These are phyloP conservation scores for Tulasnella sp. DNA, from an alignment of 768 basidiomycete genomes.

Conservation along the genomic window DNA sequence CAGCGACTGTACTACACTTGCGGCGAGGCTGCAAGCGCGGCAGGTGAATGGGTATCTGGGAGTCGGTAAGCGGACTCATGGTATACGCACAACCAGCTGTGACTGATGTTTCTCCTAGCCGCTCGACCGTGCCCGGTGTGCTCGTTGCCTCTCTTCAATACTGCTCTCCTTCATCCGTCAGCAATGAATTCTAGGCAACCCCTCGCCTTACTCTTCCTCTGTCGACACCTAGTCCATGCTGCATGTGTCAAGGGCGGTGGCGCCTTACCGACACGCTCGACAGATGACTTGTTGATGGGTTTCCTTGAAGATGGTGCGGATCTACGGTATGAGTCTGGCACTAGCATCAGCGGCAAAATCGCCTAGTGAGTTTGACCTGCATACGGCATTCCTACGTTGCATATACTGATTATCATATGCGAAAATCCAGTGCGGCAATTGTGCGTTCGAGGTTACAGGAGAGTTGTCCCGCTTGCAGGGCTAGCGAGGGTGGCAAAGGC, in stretches of 20 bases:
- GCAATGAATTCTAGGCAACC: conserved; percentile 33
- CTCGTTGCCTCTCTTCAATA: conserved; percentile 42
- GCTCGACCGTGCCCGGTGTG: conserved; percentile 62
- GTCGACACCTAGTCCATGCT: conserved; percentile 80
- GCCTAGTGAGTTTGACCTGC: conserved; percentile 51
- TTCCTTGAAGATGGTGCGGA: conserved; percentile 33
- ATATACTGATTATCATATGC: conserved; percentile 11
- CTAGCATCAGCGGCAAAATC: conserved; percentile 48
- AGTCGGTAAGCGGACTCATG: conserved; percentile 55
- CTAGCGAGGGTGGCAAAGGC: conserved; percentile 39
- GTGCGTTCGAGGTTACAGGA: conserved; percentile 51
- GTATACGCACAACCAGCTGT: too few species aligned
- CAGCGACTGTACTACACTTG: conserved; percentile 68
- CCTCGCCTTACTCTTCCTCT: conserved; percentile 68
- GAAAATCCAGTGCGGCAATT: conserved; percentile 48
- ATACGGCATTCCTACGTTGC: background rate
- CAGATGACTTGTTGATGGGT: conserved; percentile 43
- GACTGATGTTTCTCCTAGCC: conserved; percentile 33
- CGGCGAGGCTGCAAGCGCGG: conserved; percentile 53
- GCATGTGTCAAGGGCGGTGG: conserved; percentile 60
- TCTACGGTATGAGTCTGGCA: conserved; percentile 34
- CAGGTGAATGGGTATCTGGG: conserved; percentile 76
- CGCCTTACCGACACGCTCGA: conserved; percentile 44
- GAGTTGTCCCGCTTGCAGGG: conserved; percentile 72
- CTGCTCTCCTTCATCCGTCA: conserved; percentile 18